phyloP scores from a whole-genome alignment of 2,329 filamentous ascomycete species.

The Cercospora sp. region DNA sequence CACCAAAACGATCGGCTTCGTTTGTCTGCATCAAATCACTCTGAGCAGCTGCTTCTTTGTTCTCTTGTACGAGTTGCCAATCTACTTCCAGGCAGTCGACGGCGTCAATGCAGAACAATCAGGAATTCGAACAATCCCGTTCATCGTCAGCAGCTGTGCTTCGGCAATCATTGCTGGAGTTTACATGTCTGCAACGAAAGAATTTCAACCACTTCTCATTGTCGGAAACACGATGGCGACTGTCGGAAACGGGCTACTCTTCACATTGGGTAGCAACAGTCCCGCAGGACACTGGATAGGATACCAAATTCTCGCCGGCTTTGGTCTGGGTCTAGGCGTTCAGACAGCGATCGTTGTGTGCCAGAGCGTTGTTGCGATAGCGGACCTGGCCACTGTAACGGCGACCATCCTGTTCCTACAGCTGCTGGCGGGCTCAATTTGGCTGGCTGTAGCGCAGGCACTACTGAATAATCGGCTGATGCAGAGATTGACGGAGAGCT shows the following conservation, averaged over 20 bases:
- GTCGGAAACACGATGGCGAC: slow-evolving; percentile 15
- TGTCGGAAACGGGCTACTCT: slow-evolving; percentile 27
- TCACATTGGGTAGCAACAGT: slow-evolving; percentile 31
- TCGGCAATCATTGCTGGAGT: slow-evolving; percentile 15
- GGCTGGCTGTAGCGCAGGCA: slow-evolving; percentile 44
- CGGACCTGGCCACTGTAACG: slow-evolving; percentile 42
- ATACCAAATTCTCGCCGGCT: slow-evolving; percentile 38
- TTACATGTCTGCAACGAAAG: slow-evolving; percentile 13
- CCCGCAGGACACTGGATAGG: slow-evolving; percentile 36
- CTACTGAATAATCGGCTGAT: slow-evolving; percentile 47
- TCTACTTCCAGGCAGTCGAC: slow-evolving; percentile 56
- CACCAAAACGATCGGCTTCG: slow-evolving; percentile 46
- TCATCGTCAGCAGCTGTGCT: slow-evolving; percentile 21
- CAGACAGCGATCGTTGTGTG: slow-evolving; percentile 45
- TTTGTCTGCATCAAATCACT: slow-evolving; percentile 40
- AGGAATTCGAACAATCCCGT: slow-evolving; percentile 38
- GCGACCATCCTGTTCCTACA: slow-evolving; percentile 46
- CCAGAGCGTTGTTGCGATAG: slow-evolving; percentile 39
- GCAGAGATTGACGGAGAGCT: slow-evolving; percentile 39
- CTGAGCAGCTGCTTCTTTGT: slow-evolving; percentile 26
- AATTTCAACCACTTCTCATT: slow-evolving; percentile 23
- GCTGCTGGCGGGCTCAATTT: slow-evolving; percentile 44
- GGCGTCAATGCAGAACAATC: slow-evolving; percentile 32
- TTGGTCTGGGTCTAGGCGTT: slow-evolving; percentile 38
- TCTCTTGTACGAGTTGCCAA: slow-evolving; percentile 47